These are phyloP conservation scores for Rosa chinensis DNA, from an alignment of 306 rosid species.

Conservation along the genomic window DNA sequence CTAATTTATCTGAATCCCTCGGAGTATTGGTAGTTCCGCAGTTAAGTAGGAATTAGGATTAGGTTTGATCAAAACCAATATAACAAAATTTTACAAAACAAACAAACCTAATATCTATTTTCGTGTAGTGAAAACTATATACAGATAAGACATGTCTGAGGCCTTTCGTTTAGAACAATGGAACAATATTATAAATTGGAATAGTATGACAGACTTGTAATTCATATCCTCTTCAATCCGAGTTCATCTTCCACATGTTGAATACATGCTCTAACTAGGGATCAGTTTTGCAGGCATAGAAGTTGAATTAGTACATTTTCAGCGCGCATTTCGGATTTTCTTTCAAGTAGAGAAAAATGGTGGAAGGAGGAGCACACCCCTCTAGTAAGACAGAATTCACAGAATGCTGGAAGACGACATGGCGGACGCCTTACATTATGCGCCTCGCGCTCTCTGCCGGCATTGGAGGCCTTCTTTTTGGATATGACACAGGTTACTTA, in stretches of 20 bases:
- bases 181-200: not conserved
- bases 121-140: not conserved
- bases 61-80: not conserved
- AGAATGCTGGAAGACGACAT: slow-evolving; percentile 59
- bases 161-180: not conserved
- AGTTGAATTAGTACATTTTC: not conserved
- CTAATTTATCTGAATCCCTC: not conserved
- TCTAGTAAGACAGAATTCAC: slow-evolving; percentile 47
- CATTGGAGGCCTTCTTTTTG: slow-evolving; percentile 80
- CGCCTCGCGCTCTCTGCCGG: slow-evolving; percentile 84
- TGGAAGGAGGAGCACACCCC: slow-evolving; percentile 44
- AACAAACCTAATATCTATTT: not conserved
- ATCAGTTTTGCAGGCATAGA: not conserved
- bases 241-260: not conserved
- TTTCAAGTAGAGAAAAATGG: slow-evolving; percentile 8
- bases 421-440: slow-evolving; percentile 67
- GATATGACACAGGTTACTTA: slow-evolving; percentile 68
- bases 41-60: not conserved
- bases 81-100: not conserved
- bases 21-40: not conserved
- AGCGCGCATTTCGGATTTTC: too few species aligned
- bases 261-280: not conserved
- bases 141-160: not conserved
- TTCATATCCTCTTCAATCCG: not conserved
- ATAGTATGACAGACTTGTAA: not conserved